A percentile compares a stretch with the other conserved stretches of the same genome.
phyloP scores from a whole-genome alignment of 768 basidiomycete species.

The Lactifluus piperatus region DNA sequence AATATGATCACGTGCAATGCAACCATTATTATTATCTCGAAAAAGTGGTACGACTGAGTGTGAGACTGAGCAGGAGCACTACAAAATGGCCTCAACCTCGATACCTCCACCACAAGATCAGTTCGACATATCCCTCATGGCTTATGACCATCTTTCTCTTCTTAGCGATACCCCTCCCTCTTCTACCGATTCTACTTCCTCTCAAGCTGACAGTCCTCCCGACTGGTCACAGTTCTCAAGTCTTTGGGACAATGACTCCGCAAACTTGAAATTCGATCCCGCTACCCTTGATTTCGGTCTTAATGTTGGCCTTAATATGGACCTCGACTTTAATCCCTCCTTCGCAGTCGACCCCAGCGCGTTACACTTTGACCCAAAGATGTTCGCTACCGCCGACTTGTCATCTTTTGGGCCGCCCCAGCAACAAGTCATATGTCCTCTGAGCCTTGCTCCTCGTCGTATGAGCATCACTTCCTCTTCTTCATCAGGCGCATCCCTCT shows the following conservation, averaged over 20 bases:
- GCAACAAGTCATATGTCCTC: conserved; percentile 15
- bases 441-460: conserved; percentile 28
- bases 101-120: neutral
- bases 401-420: conserved; percentile 13
- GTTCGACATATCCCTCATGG: conserved; percentile 7
- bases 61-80: neutral
- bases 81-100: neutral
- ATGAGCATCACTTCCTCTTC: conserved; percentile 50
- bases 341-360: conserved; percentile 58
- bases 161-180: conserved; percentile 5
- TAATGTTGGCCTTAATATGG: conserved; percentile 38
- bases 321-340: conserved; percentile 52
- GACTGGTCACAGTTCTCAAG: conserved; percentile 21
- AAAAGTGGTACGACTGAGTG: conserved; percentile 6
- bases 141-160: neutral
- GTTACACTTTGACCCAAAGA: conserved; percentile 41
- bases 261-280: conserved; percentile 11
- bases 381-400: conserved; percentile 21
- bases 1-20: neutral
- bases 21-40: neutral
- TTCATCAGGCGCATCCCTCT: conserved; percentile 46
- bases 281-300: conserved; percentile 34
- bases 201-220: conserved; percentile 16
- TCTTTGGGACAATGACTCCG: conserved; percentile 11
- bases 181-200: conserved; percentile 11